These are phyloP conservation scores for Dothistroma pini DNA, from an alignment of 2,329 filamentous ascomycete species.

Conservation along the genomic window DNA sequence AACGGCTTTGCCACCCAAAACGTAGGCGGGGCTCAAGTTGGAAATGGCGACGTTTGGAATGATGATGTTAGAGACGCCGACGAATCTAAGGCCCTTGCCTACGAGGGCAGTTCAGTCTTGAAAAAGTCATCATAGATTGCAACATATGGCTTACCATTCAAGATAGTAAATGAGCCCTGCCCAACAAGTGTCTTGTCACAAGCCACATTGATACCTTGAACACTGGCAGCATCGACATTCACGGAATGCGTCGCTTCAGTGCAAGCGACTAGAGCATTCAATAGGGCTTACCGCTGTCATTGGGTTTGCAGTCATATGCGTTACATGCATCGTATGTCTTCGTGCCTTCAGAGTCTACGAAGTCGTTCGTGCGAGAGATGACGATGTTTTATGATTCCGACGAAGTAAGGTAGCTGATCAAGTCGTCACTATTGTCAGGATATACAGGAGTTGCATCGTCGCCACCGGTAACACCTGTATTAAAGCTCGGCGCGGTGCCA, in stretches of 20 bases:
- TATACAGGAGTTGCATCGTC: constrained; percentile 44
- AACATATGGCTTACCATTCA: constrained; percentile 31
- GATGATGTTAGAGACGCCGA: constrained; percentile 52
- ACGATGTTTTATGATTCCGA: constrained; percentile 53
- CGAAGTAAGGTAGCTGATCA: constrained; percentile 57
- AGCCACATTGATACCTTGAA: constrained; percentile 40
- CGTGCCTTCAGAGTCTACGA: constrained; percentile 53
- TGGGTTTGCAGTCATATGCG: constrained; percentile 1
- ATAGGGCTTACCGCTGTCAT: constrained; percentile 38
- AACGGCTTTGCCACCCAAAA: constrained; percentile 38
- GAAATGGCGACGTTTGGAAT: constrained; percentile 40
- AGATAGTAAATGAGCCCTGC: constrained; percentile 33
- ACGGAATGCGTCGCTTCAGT: constrained; percentile 25
- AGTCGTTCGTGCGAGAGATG: constrained; percentile 52
- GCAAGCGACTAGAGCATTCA: constrained; percentile 43
- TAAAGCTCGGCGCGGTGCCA: constrained; percentile 46
- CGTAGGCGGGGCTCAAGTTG: constrained; percentile 35
- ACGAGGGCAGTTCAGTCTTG: background rate
- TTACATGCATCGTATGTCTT: constrained; percentile 50
- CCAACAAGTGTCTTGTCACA: constrained; percentile 43
- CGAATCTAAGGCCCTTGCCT: constrained; percentile 37
- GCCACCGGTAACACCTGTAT: constrained; percentile 56
- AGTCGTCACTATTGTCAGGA: constrained; percentile 45
- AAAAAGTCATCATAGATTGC: background rate
- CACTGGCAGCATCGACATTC: constrained; percentile 48